These are phyloP conservation scores for sweet orange (Citrus sinensis) DNA, from an alignment of 345 rosid species.

Conservation along the genomic window DVS_A1.0 CM039164.1:15683001-15683500, in stretches of 20 bases:
- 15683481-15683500: not conserved
- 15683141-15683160: conserved; percentile 93
- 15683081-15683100: conserved; percentile 94
- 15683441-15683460: not conserved
- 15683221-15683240: not conserved
- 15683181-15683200: conserved; percentile 94
- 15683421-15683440: conserved; percentile 61
- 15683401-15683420: conserved; percentile 92
- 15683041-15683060: not conserved
- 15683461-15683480: not conserved
- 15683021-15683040: not conserved
- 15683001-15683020: not conserved
- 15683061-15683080: conserved; percentile 11
- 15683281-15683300: not conserved
- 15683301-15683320: not conserved
- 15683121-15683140: conserved; percentile 97
- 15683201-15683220: conserved; percentile 91
- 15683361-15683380: conserved; percentile 98
- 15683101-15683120: conserved; percentile 99
- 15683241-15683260: not conserved
- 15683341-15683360: conserved; percentile 31
- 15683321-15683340: not conserved
- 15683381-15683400: conserved; percentile 97
- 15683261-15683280: not conserved
- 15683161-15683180: conserved; percentile 95